Evolutionary conservation across 2,329 filamentous ascomycete genomes (phyloP).

Genomic region (Lomentospora prolificans): DNA sequence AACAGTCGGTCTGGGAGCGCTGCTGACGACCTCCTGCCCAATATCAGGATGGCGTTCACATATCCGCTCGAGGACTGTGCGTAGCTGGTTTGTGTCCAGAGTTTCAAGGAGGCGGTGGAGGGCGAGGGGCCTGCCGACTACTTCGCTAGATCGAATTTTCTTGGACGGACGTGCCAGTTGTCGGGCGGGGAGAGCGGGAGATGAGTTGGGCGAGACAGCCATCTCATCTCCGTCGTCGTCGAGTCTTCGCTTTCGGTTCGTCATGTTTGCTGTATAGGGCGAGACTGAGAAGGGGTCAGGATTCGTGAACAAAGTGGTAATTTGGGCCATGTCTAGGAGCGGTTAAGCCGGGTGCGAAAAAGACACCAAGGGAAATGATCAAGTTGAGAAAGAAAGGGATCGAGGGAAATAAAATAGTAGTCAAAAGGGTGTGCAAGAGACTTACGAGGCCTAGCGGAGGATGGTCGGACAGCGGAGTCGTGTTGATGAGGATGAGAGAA

Average conservation of each 20-base stretch:
- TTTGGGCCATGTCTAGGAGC: slow-evolving; percentile 10
- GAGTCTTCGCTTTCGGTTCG: slow-evolving; percentile 74
- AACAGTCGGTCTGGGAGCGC: slow-evolving; percentile 80
- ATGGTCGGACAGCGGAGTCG: slow-evolving; percentile 42
- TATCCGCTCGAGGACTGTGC: slow-evolving; percentile 78
- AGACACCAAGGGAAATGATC: background rate
- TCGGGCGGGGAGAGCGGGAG: slow-evolving; percentile 64
- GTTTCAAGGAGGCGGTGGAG: slow-evolving; percentile 81
- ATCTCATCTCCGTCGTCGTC: slow-evolving; percentile 78
- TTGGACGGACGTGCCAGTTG: slow-evolving; percentile 58
- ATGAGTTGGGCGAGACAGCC: slow-evolving; percentile 78
- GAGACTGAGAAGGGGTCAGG: slow-evolving; percentile 18
- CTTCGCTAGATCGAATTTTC: slow-evolving; percentile 53
- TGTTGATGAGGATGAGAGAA: slow-evolving; percentile 51
- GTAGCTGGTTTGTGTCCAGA: slow-evolving; percentile 73
- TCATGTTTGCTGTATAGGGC: slow-evolving; percentile 41
- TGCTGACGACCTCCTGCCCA: slow-evolving; percentile 70
- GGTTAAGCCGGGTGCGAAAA: slow-evolving; percentile 3
- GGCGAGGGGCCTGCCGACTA: slow-evolving; percentile 45
- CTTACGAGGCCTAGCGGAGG: slow-evolving; percentile 46
- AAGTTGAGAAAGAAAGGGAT: background rate
- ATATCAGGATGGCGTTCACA: slow-evolving; percentile 85
- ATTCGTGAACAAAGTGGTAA: slow-evolving; percentile 17
- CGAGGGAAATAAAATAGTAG: slow-evolving; percentile 13
- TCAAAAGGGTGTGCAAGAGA: slow-evolving; percentile 13